phyloP scores from a whole-genome alignment of 31 red algal species.

The Endocladia muricata region DNA sequence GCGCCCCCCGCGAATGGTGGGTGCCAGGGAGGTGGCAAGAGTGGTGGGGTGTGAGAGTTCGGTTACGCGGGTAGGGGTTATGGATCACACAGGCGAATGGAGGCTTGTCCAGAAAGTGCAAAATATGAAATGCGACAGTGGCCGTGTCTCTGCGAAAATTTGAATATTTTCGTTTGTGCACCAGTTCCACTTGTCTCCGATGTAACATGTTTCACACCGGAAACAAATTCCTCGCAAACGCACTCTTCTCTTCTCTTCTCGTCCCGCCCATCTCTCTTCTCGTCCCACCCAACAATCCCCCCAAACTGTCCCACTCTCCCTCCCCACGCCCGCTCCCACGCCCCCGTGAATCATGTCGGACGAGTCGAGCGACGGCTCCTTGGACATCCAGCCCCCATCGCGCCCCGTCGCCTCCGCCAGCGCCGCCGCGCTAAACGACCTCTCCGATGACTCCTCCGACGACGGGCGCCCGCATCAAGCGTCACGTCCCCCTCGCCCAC shows the following conservation, averaged over 20 bases:
- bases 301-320: neutral
- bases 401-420: constrained; percentile 20
- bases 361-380: constrained; percentile 27
- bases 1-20: no score
- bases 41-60: no score
- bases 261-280: neutral
- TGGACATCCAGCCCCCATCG: neutral
- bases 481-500: neutral
- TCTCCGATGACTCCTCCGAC: constrained; percentile 31
- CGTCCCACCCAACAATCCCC: neutral
- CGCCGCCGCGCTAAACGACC: constrained; percentile 10
- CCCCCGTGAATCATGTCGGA: constrained; percentile 16
- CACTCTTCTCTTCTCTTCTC: neutral
- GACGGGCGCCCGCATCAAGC: neutral
- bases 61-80: no score
- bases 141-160: neutral
- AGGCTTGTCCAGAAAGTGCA: no score
- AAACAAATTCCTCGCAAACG: neutral
- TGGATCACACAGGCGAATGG: no score
- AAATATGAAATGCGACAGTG: no score
- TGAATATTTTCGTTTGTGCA: neutral
- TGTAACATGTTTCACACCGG: neutral
- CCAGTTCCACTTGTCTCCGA: no score
- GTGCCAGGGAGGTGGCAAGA: no score
- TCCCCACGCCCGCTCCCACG: no score